These are phyloP conservation scores for Solanum peruvianum DNA, from an alignment of 257 asterid species.

Conservation along the genomic window DNA sequence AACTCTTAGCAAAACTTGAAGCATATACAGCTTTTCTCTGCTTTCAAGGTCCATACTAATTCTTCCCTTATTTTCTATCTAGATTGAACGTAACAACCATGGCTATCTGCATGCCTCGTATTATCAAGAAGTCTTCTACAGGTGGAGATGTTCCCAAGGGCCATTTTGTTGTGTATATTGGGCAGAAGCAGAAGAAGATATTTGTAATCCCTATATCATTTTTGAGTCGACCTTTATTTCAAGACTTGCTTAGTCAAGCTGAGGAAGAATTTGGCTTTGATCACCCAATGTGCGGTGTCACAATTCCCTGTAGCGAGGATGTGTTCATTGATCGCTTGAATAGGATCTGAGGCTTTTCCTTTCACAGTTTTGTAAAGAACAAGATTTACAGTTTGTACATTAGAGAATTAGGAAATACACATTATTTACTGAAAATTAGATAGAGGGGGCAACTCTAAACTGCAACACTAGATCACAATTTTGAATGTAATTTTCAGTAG, in stretches of 20 bases:
- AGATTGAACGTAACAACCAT: not conserved
- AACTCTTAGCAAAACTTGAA: not conserved
- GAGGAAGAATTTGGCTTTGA: conserved; percentile 28
- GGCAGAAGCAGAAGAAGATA: not conserved
- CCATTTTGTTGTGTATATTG: conserved; percentile 21
- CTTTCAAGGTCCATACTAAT: not conserved
- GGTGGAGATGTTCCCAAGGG: conserved; percentile 38
- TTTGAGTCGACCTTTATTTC: not conserved
- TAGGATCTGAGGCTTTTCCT: not conserved
- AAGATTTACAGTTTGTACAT: not conserved
- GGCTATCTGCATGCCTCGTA: not conserved
- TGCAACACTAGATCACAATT: not conserved
- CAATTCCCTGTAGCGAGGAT: conserved; percentile 4
- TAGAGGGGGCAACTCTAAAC: not conserved
- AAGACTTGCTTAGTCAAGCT: conserved; percentile 15
- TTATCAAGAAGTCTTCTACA: not conserved
- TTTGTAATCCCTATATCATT: not conserved
- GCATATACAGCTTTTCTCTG: not conserved
- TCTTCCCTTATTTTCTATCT: not conserved
- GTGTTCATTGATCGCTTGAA: conserved; percentile 15
- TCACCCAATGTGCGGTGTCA: not conserved
- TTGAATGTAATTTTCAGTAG: not conserved
- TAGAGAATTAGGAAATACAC: not conserved
- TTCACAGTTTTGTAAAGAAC: not conserved
- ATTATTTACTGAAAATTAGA: not conserved